Base-by-base conservation (phyloP, 176 grass and related monocot genomes). In the Neostapfia colusana region DNA sequence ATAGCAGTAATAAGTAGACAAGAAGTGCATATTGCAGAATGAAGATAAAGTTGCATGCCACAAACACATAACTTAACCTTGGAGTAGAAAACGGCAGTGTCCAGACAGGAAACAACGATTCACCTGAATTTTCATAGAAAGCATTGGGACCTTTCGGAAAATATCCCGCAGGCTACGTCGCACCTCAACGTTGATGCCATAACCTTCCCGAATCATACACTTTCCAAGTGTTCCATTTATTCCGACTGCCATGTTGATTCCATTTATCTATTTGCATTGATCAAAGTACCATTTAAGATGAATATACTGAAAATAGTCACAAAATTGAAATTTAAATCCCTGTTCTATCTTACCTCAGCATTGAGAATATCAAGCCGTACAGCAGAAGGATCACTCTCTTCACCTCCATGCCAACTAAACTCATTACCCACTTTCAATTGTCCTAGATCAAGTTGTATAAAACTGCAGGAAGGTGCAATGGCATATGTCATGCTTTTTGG, bases 401-500 rank as follows among this genome's bases (percentile, higher is more conserved):
- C 90, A 81, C 78, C 82, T 56, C 95, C 95, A 76, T 92, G 89
- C 95, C 95, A 98, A 76, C 84, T 90, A 85, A 93, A 92, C 76
- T 67, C 84, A 73, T 98, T 98, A 46, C 53, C 80, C 63, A 98
- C 79, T 77, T 93, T 91, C 16, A 98, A 66, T 76, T 93, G 87
- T 44, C 95, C 95, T 53, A 98, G 87, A 88, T 98, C 95, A 81
- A 98, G 85, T 86, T 98, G 91, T 86, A 98, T 98, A 84, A 88
- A 98, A 79, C 95, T 98, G 80, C 75, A 98, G 42, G 34, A 78
- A 78, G 49, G 44, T 56, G 35, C 73, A 24, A 69, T 49, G 7
- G 34, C 84, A 27, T 42, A 27, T 42, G 46, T 83, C 28, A 79
- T 14, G 1, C 39, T 73, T 55, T 67, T 27, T 65, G 43, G 35